Conservation (phyloP, 305 asterid species). For the Monarda citriodora region DNA sequence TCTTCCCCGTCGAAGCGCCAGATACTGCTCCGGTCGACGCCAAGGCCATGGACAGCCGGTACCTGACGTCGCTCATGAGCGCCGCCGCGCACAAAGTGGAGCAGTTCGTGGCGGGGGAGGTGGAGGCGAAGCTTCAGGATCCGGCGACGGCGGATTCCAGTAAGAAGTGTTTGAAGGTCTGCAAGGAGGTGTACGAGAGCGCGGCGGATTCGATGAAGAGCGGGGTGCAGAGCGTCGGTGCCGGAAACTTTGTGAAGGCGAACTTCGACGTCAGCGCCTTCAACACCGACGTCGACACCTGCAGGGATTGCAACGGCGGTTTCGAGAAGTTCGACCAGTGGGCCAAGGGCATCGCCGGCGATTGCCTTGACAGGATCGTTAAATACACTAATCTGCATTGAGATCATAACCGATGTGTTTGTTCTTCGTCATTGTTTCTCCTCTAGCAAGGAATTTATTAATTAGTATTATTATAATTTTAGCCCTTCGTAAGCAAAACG, state of each 20-base stretch:
- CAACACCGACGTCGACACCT: conserved; percentile 36
- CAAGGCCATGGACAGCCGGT: conserved; percentile 18
- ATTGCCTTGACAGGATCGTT: conserved; percentile 37
- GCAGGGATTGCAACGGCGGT: conserved; percentile 35
- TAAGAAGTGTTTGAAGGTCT: conserved; percentile 29
- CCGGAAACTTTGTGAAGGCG: conserved; percentile 35
- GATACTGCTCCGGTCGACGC: neutral
- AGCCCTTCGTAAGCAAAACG: too few species aligned
- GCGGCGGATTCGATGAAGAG: conserved; percentile 39
- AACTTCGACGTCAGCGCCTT: conserved; percentile 43
- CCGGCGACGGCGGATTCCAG: neutral
- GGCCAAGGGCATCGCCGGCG: conserved; percentile 34
- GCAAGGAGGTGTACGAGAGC: conserved; percentile 36
- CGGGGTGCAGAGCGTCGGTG: conserved; percentile 30
- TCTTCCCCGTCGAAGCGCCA: neutral
- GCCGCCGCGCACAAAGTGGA: conserved; percentile 29
- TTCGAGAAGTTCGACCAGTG: conserved; percentile 39
- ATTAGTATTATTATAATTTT: too few species aligned
- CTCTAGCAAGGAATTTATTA: neutral
- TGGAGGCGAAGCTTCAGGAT: conserved; percentile 27
- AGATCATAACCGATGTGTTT: conserved; percentile 3
- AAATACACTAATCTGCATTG: conserved; percentile 11
- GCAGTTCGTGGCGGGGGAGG: conserved; percentile 21
- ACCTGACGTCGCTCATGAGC: conserved; percentile 28
- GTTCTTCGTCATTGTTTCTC: conserved; percentile 6